Evolutionary conservation across 2,329 filamentous ascomycete species (phyloP).

Genomic region (Scedosporium minutisporum): DNA sequence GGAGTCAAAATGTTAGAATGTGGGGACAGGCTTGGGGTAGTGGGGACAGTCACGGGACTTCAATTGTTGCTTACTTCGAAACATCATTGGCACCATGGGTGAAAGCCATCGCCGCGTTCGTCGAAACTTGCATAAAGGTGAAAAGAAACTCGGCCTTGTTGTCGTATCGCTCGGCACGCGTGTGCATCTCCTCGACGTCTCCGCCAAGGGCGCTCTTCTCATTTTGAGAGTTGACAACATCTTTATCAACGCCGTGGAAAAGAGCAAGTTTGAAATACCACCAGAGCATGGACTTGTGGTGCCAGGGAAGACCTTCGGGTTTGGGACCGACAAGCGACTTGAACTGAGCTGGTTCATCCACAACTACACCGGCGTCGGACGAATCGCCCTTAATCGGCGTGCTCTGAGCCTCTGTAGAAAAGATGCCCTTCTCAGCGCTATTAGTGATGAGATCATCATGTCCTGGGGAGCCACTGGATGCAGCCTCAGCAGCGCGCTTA

Average conservation of each 20-base stretch:
- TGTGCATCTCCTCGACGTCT: conserved; percentile 35
- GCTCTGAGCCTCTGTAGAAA: conserved; percentile 14
- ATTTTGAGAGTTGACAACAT: conserved; percentile 66
- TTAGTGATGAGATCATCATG: conserved; percentile 16
- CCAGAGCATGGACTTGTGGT: conserved; percentile 25
- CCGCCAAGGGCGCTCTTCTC: conserved; percentile 41
- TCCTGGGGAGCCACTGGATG: background rate
- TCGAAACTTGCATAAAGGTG: conserved; percentile 56
- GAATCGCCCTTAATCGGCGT: conserved; percentile 25
- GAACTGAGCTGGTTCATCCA: conserved; percentile 19
- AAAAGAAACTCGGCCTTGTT: conserved; percentile 62
- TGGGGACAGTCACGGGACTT: background rate
- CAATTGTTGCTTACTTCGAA: conserved; percentile 34
- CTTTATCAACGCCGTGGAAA: conserved; percentile 70
- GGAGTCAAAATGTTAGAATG: background rate
- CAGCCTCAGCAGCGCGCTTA: conserved; percentile 14
- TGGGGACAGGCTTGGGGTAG: background rate
- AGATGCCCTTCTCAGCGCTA: conserved; percentile 14
- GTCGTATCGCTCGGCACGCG: conserved; percentile 51
- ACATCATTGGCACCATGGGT: conserved; percentile 71
- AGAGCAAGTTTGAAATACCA: conserved; percentile 35
- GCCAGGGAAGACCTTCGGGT: conserved; percentile 29
- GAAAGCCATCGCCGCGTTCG: conserved; percentile 62
- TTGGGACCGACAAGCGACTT: conserved; percentile 27
- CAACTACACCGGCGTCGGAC: conserved; percentile 22